Evolutionary conservation across 106 monocot genomes (phyloP), one percentile per base, ranked within the genome.

Genomic region (Allium fistulosum): DNA sequence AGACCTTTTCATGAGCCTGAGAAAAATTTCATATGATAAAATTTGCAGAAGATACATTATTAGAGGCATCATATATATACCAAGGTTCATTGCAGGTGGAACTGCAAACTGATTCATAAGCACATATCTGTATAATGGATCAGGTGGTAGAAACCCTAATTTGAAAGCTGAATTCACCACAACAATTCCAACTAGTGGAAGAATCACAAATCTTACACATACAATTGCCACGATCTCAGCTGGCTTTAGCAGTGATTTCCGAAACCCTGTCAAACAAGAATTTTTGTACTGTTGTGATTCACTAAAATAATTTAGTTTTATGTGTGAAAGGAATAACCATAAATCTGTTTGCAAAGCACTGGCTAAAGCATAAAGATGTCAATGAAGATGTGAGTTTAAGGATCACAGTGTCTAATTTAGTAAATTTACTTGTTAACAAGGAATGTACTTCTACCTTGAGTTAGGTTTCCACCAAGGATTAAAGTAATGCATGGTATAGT

Each of bases 401-500:
- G 22, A 22, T 22, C 22, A 22, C 22, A 22, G 1, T 22, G 22
- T 22, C 22, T 22, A 22, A 22, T 22, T 22, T 22, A 17, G 17
- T 62, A n/a, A 22, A 22, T 22, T 22, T 22, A n/a, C n/a, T n/a
- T n/a, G n/a, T n/a, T n/a, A n/a, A n/a, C n/a, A n/a, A n/a, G n/a
- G n/a, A 37, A 69, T 27, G 56, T 3, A 13, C 28, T 3, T 11
- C 6, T 65, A 85, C 90, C 90, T 80, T 73, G 53, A 17, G 72
- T 69, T 9, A 90, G 80, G 52, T 85, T 90, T 12, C 85, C 90
- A 37, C 90, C 90, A n/a, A 90, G 60, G 26, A 90, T 90, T 46
- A 90, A 77, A 64, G 75, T 83, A 26, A 80, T 57, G 58, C 76
- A 71, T n/a, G 88, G 88, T 59, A 84, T 61, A n/a, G 78, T 71